Evolutionary conservation across 768 basidiomycete species (phyloP), one percentile per base, ranked within the genome.

Genomic region (Collybia nuda): DNA sequence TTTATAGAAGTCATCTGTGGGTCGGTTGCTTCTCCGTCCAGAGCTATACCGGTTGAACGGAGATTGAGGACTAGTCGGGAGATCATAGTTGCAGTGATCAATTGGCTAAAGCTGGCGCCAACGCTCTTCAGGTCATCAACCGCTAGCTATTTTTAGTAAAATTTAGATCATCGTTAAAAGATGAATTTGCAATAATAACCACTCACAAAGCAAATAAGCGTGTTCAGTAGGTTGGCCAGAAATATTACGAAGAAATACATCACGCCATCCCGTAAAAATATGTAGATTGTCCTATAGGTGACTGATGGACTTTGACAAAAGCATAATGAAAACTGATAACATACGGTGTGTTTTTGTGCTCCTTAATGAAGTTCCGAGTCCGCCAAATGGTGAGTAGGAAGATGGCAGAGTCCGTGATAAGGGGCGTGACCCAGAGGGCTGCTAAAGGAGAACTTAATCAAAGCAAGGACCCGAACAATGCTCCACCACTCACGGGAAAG

Each of bases 51-150:
- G 11, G 28, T 5, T 5, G 57, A 56, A 7, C 67, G 67, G 17
- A 67, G 61, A 47, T 65, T 68, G 29, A 68, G 58, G 9, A 67
- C 61, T 5, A 68, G 60, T 2, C 65, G 64, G 22, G 67, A 66
- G 8, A 67, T 53, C 61, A 68, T 64, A 1, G 56, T 51, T 9
- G 62, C 46, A 4, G 65, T 68, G 11, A 68, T 57, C 18, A 64
- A 52, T 43, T 66, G 67, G 29, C 62, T 65, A 54, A 68, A 67
- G 0, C 63, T 64, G 8, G 67, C 67, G 9, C 65, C 67, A 24
- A 67, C n/a, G n/a, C n/a, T n/a, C n/a, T n/a, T n/a, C n/a, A n/a
- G n/a, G n/a, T n/a, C n/a, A n/a, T n/a, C n/a, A n/a, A n/a, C n/a
- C n/a, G n/a, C n/a, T n/a, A n/a, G n/a, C n/a, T n/a, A n/a, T n/a